Evolutionary conservation across 371 early-diverging fungal species (phyloP).

Genomic region (Apophysomyces elegans): DNA sequence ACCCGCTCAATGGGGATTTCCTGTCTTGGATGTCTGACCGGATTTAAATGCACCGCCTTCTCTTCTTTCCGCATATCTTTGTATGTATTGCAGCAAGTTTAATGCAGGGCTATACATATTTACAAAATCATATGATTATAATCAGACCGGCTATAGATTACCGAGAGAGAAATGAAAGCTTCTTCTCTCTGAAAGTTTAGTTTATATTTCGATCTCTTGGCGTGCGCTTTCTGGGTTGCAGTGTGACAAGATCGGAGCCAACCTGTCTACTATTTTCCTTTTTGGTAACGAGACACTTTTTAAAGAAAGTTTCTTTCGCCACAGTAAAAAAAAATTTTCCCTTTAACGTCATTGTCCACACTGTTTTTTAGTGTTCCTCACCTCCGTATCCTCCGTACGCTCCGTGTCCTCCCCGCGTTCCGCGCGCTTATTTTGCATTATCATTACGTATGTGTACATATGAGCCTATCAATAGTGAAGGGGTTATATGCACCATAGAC

Average conservation of each 20-base stretch:
- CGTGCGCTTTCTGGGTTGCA: neutral
- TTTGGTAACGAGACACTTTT: neutral
- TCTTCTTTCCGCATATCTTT: neutral
- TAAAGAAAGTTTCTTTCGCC: neutral
- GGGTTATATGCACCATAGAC: neutral
- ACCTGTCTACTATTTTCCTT: neutral
- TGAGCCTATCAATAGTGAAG: too few relatives aligned
- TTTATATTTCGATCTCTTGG: slow-evolving; percentile 2
- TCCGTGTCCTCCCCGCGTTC: slow-evolving; percentile 4
- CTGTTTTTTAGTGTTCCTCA: too few relatives aligned
- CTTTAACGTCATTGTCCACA: neutral
- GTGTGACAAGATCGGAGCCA: slow-evolving; percentile 6
- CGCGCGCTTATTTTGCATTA: neutral
- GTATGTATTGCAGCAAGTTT: neutral
- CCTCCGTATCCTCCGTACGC: neutral
- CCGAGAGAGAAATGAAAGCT: neutral
- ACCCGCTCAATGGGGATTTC: too few relatives aligned
- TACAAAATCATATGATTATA: neutral
- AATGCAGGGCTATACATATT: too few relatives aligned
- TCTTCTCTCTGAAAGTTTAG: neutral
- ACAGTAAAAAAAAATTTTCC: neutral
- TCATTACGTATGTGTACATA: too few relatives aligned
- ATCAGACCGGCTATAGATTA: neutral
- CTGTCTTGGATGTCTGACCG: too few relatives aligned
- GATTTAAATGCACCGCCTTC: neutral